Evolutionary conservation across 352 stramenopile species (phyloP), one percentile per base, ranked within the genome.

Genomic region (Pythium brachiatum): DNA sequence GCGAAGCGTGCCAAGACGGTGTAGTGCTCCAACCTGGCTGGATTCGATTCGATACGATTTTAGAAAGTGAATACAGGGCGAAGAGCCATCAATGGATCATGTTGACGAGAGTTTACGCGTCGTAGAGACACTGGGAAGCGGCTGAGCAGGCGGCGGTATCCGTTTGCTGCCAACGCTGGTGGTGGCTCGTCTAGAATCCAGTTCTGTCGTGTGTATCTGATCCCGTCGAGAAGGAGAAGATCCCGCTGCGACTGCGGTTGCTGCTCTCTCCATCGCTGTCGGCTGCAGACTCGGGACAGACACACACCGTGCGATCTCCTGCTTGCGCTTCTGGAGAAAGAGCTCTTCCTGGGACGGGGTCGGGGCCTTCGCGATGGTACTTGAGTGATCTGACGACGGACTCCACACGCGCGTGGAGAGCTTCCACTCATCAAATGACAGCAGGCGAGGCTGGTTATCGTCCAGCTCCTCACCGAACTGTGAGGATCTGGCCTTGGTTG

Each of bases 341-440:
- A 86, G 64, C 0, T 57, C 39, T 2, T 73, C 64, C 47, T 75
- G 61, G 1, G 78, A 76, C 7, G 76, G 78, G 2, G 72, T 88
- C 0, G 61, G 29, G 0, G 61, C 43, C 56, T 39, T 72, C 44
- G n/a, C 57, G 34, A 6, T 34, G 34, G 11, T 57, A 39, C 21
- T 25, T 7, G 20, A 25, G 6, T 50, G 13, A 8, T 39, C 41
- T 8, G 34, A n/a, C 0, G 61, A 51, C 18, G 77, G 56, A 36
- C 54, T 73, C 81, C 79, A 90, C 23, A 90, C 75, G 12, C 74
- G 73, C 4, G 76, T 90, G 21, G 63, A 60, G 2, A 54, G 48
- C 53, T 88, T 88, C 81, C 81, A 90, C 25, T 88, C 78, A 8
- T 90, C 77, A 54, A 90, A 88, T 38, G 59, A 78, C 18, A 78